Percentiles rank a stretch among this genome's conserved stretches.
phyloP scores from a whole-genome alignment of 208 protist species.

The Zelonia costaricensis region DNA sequence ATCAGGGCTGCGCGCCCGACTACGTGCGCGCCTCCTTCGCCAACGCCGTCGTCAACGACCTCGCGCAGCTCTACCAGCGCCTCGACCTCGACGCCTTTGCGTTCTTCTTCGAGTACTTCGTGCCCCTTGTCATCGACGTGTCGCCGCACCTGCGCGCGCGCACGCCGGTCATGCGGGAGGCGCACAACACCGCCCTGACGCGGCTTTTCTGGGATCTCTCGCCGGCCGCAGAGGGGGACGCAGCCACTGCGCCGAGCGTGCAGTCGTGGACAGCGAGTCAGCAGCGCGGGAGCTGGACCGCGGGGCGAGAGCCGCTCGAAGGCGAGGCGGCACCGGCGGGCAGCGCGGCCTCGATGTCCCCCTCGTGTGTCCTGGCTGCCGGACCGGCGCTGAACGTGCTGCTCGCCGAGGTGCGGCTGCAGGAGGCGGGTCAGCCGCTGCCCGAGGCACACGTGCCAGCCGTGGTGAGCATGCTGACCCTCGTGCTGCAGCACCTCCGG shows the following conservation, averaged over 20 bases:
- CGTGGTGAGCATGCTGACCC: conserved; percentile 18
- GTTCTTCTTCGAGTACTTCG: conserved; percentile 12
- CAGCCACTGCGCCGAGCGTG: too few relatives aligned
- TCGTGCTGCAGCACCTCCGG: conserved; percentile 10
- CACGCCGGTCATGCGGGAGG: not conserved
- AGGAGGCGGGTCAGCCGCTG: conserved; percentile 8
- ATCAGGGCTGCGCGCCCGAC: conserved; percentile 33
- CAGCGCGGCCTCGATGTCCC: not conserved
- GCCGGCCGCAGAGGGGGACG: too few relatives aligned
- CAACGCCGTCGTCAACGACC: conserved; percentile 28
- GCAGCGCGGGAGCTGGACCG: conserved; percentile 12
- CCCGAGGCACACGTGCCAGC: conserved; percentile 16
- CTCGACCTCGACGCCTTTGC: conserved; percentile 29
- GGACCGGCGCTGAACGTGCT: conserved; percentile 13
- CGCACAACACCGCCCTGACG: conserved; percentile 16
- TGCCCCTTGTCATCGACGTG: conserved; percentile 1
- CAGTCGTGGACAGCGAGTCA: too few relatives aligned
- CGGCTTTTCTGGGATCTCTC: conserved; percentile 6
- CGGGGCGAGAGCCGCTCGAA: too few relatives aligned
- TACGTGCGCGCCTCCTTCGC: conserved; percentile 30
- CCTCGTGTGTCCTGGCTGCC: conserved; percentile 9
- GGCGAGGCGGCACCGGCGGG: not conserved
- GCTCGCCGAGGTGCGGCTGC: conserved; percentile 11
- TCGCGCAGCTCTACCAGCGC: conserved; percentile 44
- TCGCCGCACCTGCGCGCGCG: conserved; percentile 7